Conservation (phyloP, 2,329 filamentous ascomycete genomes). For the Penicillium hesseltinei region DNA sequence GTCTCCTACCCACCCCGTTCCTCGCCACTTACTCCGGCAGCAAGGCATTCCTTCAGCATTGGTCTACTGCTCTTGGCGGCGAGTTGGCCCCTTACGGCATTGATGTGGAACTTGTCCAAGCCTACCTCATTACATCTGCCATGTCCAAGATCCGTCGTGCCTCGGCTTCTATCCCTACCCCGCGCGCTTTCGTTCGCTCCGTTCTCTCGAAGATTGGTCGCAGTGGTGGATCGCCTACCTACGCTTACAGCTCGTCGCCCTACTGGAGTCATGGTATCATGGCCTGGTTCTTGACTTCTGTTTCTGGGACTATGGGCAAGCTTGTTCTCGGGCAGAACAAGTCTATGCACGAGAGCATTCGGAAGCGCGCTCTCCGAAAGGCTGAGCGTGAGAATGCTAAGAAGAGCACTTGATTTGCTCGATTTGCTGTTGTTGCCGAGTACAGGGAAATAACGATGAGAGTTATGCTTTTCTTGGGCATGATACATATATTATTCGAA, state of each 20-base stretch:
- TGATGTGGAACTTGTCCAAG: slow-evolving; percentile 86
- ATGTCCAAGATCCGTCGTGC: slow-evolving; percentile 94
- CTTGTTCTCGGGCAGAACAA: slow-evolving; percentile 61
- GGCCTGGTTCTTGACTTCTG: slow-evolving; percentile 71
- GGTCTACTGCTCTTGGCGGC: slow-evolving; percentile 80
- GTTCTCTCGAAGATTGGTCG: slow-evolving; percentile 77
- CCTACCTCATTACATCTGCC: slow-evolving; percentile 88
- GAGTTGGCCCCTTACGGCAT: slow-evolving; percentile 80
- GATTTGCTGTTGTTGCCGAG: background rate
- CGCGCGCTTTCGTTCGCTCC: slow-evolving; percentile 76
- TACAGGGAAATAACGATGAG: background rate
- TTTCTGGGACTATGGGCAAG: slow-evolving; percentile 58
- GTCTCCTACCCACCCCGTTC: slow-evolving; percentile 85
- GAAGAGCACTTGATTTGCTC: slow-evolving; percentile 36
- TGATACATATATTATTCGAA: background rate
- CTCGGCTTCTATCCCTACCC: slow-evolving; percentile 74
- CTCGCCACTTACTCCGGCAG: slow-evolving; percentile 95
- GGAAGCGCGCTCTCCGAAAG: slow-evolving; percentile 78
- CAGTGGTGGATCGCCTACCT: slow-evolving; percentile 72
- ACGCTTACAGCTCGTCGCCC: slow-evolving; percentile 81
- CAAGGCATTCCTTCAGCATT: slow-evolving; percentile 97
- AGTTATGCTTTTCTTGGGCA: background rate
- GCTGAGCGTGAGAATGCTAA: slow-evolving; percentile 71
- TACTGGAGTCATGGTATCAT: slow-evolving; percentile 90
- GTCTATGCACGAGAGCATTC: slow-evolving; percentile 77